Evolutionary conservation across 495 filamentous ascomycete species (phyloP).

Genomic region (Penicillium ochrochloron): DNA sequence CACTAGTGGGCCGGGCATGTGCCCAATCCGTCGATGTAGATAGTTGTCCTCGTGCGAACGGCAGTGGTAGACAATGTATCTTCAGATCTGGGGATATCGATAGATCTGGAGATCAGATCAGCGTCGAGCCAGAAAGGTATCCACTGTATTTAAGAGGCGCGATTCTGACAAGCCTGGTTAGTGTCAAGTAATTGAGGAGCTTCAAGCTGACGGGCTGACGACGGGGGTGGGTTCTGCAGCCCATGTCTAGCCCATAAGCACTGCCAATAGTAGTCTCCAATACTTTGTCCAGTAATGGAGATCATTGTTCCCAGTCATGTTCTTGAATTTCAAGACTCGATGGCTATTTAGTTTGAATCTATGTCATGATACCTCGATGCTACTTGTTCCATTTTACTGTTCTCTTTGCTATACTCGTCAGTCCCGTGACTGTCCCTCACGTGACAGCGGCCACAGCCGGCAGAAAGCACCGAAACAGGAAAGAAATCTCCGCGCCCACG

Average conservation of each 20-base stretch:
- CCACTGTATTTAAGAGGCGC: background rate
- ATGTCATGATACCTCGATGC: too few species aligned
- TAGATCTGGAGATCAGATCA: background rate
- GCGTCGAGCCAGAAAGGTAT: background rate
- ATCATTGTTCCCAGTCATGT: too few species aligned
- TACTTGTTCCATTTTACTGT: background rate
- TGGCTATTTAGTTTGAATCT: too few species aligned
- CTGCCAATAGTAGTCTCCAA: background rate
- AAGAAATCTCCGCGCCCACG: conserved; percentile 3
- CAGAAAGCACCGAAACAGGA: background rate
- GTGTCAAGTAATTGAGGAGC: background rate
- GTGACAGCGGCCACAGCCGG: background rate
- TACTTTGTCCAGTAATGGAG: background rate
- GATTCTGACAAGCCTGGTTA: background rate
- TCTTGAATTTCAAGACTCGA: too few species aligned
- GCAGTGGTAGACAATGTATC: background rate
- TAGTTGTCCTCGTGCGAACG: background rate
- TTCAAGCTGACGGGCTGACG: background rate
- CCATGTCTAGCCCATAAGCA: too few species aligned
- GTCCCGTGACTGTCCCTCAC: background rate
- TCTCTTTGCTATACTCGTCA: background rate
- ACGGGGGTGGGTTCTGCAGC: background rate
- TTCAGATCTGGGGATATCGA: background rate
- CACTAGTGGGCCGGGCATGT: conserved; percentile 39
- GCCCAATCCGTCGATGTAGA: background rate